These are phyloP conservation scores for Arthrobotrys sinensis DNA, from an alignment of 2,329 filamentous ascomycete genomes.

Conservation along the genomic window DNA sequence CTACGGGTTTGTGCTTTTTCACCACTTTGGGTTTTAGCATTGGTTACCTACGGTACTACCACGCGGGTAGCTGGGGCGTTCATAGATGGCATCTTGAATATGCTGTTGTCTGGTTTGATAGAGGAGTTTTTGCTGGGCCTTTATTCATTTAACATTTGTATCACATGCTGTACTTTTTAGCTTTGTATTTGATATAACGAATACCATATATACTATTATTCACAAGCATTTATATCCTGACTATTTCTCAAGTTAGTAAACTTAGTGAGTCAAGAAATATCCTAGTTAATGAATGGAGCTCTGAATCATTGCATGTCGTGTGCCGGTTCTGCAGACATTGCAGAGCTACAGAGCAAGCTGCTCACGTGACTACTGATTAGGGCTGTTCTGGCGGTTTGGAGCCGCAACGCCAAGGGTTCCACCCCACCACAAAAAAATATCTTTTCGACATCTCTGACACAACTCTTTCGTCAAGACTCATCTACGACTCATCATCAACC, in stretches of 20 bases:
- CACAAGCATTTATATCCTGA: no score
- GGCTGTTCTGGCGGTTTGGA: constrained; percentile 40
- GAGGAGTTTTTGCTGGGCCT: constrained; percentile 43
- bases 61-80: constrained; percentile 31
- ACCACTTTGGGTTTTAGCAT: constrained; percentile 31
- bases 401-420: constrained; percentile 45
- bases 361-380: constrained; percentile 53
- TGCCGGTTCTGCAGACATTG: neutral
- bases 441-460: constrained; percentile 33
- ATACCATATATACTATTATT: neutral
- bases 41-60: constrained; percentile 27
- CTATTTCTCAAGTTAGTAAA: neutral
- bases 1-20: constrained; percentile 23
- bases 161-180: constrained; percentile 2
- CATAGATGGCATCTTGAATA: constrained; percentile 34
- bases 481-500: constrained; percentile 52
- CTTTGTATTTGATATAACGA: constrained; percentile 16
- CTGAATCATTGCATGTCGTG: neutral
- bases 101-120: constrained; percentile 26
- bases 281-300: neutral
- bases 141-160: constrained; percentile 13
- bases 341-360: neutral
- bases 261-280: neutral
- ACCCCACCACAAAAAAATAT: constrained; percentile 50
- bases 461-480: constrained; percentile 11